A percentile compares a stretch with the other conserved stretches of the same genome.
Conservation (phyloP, 208 protist species). For the Wallacemonas collosoma region DNA sequence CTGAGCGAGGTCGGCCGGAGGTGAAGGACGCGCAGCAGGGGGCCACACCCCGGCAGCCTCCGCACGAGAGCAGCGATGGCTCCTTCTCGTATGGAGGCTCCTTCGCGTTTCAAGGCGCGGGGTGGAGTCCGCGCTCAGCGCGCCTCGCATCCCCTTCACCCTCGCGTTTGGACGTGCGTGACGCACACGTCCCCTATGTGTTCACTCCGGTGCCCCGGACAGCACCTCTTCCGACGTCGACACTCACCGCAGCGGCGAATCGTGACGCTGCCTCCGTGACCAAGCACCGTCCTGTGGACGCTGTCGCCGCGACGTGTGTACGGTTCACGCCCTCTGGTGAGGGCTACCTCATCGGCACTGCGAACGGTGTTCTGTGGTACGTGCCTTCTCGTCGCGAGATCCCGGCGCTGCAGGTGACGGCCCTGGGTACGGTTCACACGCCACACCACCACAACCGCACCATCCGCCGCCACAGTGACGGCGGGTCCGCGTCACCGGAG, state of each 20-base stretch:
- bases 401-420: conserved; percentile 25
- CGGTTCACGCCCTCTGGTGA: conserved; percentile 42
- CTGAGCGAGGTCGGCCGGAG: no score
- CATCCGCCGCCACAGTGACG: neutral
- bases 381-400: conserved; percentile 23
- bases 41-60: neutral
- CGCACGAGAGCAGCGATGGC: neutral
- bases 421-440: conserved; percentile 29
- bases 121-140: neutral
- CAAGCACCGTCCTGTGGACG: no score
- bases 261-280: no score
- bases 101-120: neutral
- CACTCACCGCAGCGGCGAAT: no score
- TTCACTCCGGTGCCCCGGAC: conserved; percentile 41
- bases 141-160: neutral
- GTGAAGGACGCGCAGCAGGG: no score
- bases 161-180: neutral
- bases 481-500: neutral
- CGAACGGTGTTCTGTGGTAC: conserved; percentile 46
- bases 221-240: conserved; percentile 9
- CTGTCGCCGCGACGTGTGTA: conserved; percentile 33
- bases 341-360: conserved; percentile 56
- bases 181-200: conserved; percentile 48
- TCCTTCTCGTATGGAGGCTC: neutral
- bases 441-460: neutral